Evolutionary conservation across 1,284 basidiomycete genomes (phyloP).

Genomic region (Cerrena zonata): DNA sequence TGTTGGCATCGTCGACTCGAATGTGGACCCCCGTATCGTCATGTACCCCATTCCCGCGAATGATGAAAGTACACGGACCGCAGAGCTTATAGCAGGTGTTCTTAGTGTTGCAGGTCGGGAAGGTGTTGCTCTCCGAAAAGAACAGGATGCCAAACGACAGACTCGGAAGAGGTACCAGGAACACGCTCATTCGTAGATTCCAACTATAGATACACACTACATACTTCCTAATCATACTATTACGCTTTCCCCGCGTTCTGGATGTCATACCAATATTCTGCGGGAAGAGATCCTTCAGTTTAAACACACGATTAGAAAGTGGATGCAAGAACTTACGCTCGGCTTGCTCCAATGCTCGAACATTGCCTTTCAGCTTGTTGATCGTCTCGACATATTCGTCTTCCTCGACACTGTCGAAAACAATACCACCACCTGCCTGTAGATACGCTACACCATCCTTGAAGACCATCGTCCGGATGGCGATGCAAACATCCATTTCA

Average conservation of each 20-base stretch:
- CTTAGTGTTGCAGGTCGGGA: slow-evolving; percentile 88
- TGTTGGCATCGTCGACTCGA: slow-evolving; percentile 87
- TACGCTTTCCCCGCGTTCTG: slow-evolving; percentile 35
- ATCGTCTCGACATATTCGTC: slow-evolving; percentile 95
- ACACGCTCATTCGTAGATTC: neutral
- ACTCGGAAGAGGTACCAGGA: slow-evolving; percentile 2
- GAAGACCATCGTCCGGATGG: slow-evolving; percentile 97
- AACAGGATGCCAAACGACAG: slow-evolving; percentile 18
- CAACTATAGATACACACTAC: neutral
- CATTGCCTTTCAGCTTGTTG: slow-evolving; percentile 89
- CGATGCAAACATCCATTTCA: slow-evolving; percentile 98
- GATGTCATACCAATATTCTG: slow-evolving; percentile 65
- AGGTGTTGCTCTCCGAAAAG: slow-evolving; percentile 47
- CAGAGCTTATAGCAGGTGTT: slow-evolving; percentile 86
- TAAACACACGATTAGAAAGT: too few relatives aligned
- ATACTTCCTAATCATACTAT: neutral
- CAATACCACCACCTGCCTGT: slow-evolving; percentile 96
- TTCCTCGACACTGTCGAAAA: slow-evolving; percentile 94
- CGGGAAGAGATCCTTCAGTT: too few relatives aligned
- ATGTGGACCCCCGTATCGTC: slow-evolving; percentile 91
- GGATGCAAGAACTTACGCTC: slow-evolving; percentile 61
- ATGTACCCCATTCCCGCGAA: slow-evolving; percentile 99
- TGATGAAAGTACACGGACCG: slow-evolving; percentile 87
- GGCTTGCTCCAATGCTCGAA: slow-evolving; percentile 81
- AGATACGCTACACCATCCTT: slow-evolving; percentile 90